Evolutionary conservation across 2,329 filamentous ascomycete species (phyloP).

Genomic region (Xylariaceae sp.): DNA sequence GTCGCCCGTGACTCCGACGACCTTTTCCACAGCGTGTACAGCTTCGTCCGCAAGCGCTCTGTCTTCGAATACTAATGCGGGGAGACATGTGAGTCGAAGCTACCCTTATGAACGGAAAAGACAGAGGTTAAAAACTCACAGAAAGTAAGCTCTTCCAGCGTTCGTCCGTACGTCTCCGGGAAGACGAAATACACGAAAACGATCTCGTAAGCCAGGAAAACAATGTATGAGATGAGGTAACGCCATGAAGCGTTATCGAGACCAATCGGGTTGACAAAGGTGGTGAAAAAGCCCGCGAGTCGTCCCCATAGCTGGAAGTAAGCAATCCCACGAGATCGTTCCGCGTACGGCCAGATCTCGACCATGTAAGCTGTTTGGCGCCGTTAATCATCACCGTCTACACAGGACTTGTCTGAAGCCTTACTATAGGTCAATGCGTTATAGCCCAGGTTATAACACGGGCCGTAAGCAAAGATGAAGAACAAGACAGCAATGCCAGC

Average conservation of each 20-base stretch:
- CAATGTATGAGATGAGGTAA: constrained; percentile 41
- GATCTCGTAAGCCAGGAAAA: constrained; percentile 39
- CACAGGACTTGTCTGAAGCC: constrained; percentile 13
- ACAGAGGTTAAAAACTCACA: constrained; percentile 28
- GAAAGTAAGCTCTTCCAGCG: constrained; percentile 60
- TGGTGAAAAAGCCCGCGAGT: constrained; percentile 37
- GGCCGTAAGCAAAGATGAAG: constrained; percentile 56
- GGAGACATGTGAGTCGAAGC: constrained; percentile 11
- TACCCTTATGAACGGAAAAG: neutral
- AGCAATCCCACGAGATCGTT: constrained; percentile 53
- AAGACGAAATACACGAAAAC: constrained; percentile 70
- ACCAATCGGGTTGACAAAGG: constrained; percentile 41
- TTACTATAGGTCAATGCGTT: constrained; percentile 59
- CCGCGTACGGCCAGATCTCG: constrained; percentile 52
- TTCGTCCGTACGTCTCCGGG: constrained; percentile 76
- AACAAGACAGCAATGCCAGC: constrained; percentile 38
- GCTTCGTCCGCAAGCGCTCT: constrained; percentile 35
- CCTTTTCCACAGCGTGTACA: constrained; percentile 37
- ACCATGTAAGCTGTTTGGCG: constrained; percentile 43
- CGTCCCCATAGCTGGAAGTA: constrained; percentile 51
- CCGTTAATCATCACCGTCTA: neutral
- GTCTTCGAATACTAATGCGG: constrained; percentile 36
- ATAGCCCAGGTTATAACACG: constrained; percentile 60
- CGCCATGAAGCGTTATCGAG: constrained; percentile 37
- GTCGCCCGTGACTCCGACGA: constrained; percentile 23